Base-by-base conservation (phyloP, 2,329 filamentous ascomycete genomes). In the Colletotrichum australisinense region DNA sequence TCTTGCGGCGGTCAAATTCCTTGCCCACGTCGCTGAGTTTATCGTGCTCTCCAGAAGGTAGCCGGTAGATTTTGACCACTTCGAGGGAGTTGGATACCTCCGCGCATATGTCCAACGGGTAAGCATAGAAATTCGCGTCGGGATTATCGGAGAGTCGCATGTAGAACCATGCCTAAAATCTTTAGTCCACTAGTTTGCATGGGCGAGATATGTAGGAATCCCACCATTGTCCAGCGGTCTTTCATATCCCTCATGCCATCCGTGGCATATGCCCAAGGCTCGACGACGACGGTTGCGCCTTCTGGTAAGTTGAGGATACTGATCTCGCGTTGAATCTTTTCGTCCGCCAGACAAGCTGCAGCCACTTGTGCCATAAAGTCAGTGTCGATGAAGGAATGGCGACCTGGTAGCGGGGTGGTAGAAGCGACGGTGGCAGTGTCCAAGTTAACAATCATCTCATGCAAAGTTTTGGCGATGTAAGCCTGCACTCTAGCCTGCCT, bases 61-160 rank as follows among this genome's bases (percentile, higher is more conserved):
- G 83, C 46, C 84, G 83, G 74, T 87, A 85, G 63, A 90, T 83
- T 69, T 87, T 85, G 70, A 84, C 85, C 4, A 90, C 86, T 32
- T 86, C 76, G 3, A 90, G 80, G 2, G 86, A 78, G 73, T 87
- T 84, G 8, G 86, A 87, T 60, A 87, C 83, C 76, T 90, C 87
- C 8, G 87, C 86, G 58, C 84, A 86, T 26, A 90, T 81, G 67
- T 89, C 85, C 9, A 90, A 82, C 0, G 89, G 89, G 67, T 90
- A 90, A 4, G 88, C 88, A 75, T 90, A 90, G 78, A 88, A 86
- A 76, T 91, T 90, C 42, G 87, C 84, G 68, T 90, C 87, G 0
- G 79, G 77, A 38, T 87, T 81, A 0, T 83, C 78, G 0, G 80
- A 66, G 0, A 88, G 75, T 4, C 81, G 75, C 74, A 75, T 73